Conservation (phyloP, 192 early-diverging fungal species). For the Diversispora eburnea region DNA sequence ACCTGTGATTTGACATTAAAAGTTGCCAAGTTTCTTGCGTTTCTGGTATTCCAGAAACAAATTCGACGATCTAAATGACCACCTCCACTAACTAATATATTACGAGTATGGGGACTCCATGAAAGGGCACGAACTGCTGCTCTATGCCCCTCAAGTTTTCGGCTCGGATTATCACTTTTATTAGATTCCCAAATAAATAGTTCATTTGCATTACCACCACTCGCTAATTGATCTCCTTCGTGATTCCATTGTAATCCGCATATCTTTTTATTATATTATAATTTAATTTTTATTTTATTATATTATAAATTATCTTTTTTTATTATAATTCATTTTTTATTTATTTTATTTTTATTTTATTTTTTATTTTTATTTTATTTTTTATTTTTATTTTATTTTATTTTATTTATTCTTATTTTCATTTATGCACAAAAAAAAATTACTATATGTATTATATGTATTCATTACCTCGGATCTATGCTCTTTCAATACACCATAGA, state of each 20-base stretch:
- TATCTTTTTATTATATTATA: conserved; percentile 41
- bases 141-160: conserved; percentile 63
- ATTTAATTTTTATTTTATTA: not conserved
- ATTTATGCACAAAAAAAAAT: too few relatives aligned
- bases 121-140: conserved; percentile 95
- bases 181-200: conserved; percentile 77
- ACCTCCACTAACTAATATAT: conserved; percentile 84
- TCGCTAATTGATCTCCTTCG: conserved; percentile 66
- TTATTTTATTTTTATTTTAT: too few relatives aligned
- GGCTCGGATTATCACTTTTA: conserved; percentile 46
- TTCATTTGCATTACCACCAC: conserved; percentile 92
- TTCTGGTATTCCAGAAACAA: conserved; percentile 80
- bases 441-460: too few relatives aligned
- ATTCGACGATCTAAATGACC: conserved; percentile 89
- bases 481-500: conserved; percentile 39
- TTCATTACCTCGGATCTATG: conserved; percentile 59
- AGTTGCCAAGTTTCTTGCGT: conserved; percentile 46
- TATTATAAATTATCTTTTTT: not conserved
- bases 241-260: conserved; percentile 88
- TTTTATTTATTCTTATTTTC: too few relatives aligned
- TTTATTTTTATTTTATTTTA: too few relatives aligned
- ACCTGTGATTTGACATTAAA: conserved; percentile 85
- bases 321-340: too few relatives aligned
- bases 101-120: conserved; percentile 78
- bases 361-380: too few relatives aligned